Percentiles rank a stretch among this genome's conserved stretches.
phyloP scores from a whole-genome alignment of 805 yeast genomes.

The Candida fluviatilis region DNA sequence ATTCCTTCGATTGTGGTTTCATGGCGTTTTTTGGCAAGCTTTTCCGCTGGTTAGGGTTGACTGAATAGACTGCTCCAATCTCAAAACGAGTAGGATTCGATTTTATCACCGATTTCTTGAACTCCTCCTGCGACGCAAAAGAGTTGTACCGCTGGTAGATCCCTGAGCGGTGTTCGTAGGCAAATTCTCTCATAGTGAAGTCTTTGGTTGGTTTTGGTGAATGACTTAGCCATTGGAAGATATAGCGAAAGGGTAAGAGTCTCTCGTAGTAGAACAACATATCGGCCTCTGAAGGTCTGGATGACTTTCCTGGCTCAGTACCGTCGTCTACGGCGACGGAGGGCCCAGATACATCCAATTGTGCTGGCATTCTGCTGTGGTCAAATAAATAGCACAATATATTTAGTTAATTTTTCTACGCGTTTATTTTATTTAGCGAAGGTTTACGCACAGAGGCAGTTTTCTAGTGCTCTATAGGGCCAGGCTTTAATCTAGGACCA shows the following conservation, averaged over 20 bases:
- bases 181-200: slow-evolving; percentile 88
- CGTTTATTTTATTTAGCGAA: too few species aligned
- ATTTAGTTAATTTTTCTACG: background rate
- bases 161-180: slow-evolving; percentile 83
- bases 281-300: slow-evolving; percentile 49
- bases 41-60: slow-evolving; percentile 84
- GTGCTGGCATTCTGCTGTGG: background rate
- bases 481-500: too few species aligned
- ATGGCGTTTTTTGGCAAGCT: slow-evolving; percentile 69
- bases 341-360: background rate
- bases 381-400: background rate
- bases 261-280: slow-evolving; percentile 69
- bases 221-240: slow-evolving; percentile 90
- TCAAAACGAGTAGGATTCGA: slow-evolving; percentile 89
- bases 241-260: slow-evolving; percentile 68
- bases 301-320: background rate
- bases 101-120: slow-evolving; percentile 68
- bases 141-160: slow-evolving; percentile 90
- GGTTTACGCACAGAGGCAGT: too few species aligned
- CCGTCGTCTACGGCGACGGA: background rate
- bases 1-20: slow-evolving; percentile 80
- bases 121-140: slow-evolving; percentile 60
- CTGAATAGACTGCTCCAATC: slow-evolving; percentile 86
- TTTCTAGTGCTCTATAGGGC: too few species aligned
- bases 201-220: slow-evolving; percentile 70